Evolutionary conservation across 1,284 basidiomycete genomes (phyloP), one percentile per base, ranked within the genome.

Genomic region (Ceratobasidium sp.): DNA sequence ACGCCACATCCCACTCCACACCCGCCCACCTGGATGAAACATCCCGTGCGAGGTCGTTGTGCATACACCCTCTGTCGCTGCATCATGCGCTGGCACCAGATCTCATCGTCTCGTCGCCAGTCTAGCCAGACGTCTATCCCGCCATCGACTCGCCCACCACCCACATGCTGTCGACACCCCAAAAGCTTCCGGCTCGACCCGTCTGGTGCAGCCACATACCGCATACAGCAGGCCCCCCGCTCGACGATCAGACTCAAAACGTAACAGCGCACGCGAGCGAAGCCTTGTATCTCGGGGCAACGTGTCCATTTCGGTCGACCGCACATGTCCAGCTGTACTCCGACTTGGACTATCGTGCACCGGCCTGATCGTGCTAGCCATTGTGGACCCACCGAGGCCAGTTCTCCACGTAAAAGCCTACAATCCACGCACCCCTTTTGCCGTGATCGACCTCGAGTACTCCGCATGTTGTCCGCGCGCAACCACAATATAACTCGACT

Each of bases 101-200:
- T n/a, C n/a, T n/a, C n/a, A n/a, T n/a, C n/a, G n/a, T n/a, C n/a
- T n/a, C n/a, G n/a, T n/a, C n/a, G n/a, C n/a, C n/a, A n/a, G n/a
- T n/a, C n/a, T n/a, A n/a, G n/a, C n/a, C n/a, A n/a, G n/a, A n/a
- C 23, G 9, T 14, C 18, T 11, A 44, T 42, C 42, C 42, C 14
- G 42, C n/a, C 18, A 44, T 44, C 14, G 42, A 4, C 42, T 14
- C 42, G 42, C 38, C 7, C 42, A 18, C 12, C 42, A 8, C 12
- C 42, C 25, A 8, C 53, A 33, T 25, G 8, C 28, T 28, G 28
- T 5, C 21, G 3, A 6, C 49, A 48, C 46, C 46, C 46, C 46
- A 48, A 48, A 53, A 53, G 49, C 49, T 23, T 53, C 49, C n/a
- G n/a, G n/a, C n/a, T n/a, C n/a, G n/a, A n/a, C 49, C 49, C 49